Evolutionary conservation across 2,329 filamentous ascomycete genomes (phyloP).

Genomic region (Penicillium sp.): DNA sequence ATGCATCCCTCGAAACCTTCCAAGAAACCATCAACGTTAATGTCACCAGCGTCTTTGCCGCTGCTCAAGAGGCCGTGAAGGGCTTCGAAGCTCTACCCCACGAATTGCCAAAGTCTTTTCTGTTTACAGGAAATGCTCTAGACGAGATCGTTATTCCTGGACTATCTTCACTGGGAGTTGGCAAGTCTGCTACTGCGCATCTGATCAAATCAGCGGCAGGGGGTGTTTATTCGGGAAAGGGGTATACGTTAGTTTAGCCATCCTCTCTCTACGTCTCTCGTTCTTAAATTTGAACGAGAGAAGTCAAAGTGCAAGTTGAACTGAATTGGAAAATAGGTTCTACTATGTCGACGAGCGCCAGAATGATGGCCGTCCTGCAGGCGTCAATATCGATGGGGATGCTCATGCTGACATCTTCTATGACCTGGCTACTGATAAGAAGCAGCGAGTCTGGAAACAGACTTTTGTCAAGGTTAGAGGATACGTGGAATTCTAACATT

Average conservation of each 20-base stretch:
- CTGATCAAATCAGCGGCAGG: background rate
- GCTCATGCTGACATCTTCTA: slow-evolving; percentile 4
- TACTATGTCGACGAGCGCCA: slow-evolving; percentile 1
- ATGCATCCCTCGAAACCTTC: no score
- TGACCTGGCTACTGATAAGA: background rate
- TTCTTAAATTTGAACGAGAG: no score
- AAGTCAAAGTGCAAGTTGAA: background rate
- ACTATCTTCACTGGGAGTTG: background rate
- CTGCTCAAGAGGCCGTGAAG: background rate
- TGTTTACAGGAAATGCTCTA: background rate
- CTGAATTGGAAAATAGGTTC: background rate
- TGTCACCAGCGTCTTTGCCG: background rate
- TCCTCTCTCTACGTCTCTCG: no score
- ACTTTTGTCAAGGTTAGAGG: slow-evolving; percentile 8
- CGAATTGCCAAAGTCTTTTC: background rate
- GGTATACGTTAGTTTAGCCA: no score
- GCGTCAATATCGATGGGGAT: background rate
- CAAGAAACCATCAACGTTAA: no score
- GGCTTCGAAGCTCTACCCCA: background rate
- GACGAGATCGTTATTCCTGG: background rate
- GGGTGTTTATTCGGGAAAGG: no score
- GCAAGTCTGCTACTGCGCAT: background rate
- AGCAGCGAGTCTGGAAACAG: slow-evolving; percentile 7
- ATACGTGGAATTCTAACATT: background rate
- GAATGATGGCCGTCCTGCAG: background rate